These are phyloP conservation scores for Debaryomyces prosopidis DNA, from an alignment of 805 yeast genomes.

Conservation along the genomic window DNA sequence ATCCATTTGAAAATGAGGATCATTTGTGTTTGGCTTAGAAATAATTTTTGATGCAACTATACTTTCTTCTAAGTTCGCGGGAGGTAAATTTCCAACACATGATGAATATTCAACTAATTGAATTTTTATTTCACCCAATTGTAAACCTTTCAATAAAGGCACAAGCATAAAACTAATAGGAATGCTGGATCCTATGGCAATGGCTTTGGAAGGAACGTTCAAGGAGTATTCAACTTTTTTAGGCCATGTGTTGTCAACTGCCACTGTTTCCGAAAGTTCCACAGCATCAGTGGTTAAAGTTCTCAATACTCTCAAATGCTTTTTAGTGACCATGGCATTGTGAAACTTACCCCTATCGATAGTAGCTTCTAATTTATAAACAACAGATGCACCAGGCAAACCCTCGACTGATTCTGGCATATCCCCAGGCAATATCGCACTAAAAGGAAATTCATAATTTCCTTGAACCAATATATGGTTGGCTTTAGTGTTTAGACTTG, in stretches of 20 bases:
- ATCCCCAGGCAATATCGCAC: conserved; percentile 79
- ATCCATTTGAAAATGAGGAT: conserved; percentile 47
- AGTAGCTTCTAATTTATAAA: conserved; percentile 73
- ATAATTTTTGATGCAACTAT: conserved; percentile 50
- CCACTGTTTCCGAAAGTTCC: conserved; percentile 87
- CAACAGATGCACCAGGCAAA: conserved; percentile 71
- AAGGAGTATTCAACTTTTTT: conserved; percentile 86
- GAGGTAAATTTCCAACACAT: conserved; percentile 58
- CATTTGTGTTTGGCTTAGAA: conserved; percentile 43
- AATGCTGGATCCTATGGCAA: conserved; percentile 82
- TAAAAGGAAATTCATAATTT: conserved; percentile 88
- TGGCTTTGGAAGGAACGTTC: conserved; percentile 82
- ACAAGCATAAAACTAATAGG: conserved; percentile 70
- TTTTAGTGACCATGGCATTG: conserved; percentile 61
- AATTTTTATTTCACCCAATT: conserved; percentile 71
- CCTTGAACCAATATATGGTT: conserved; percentile 61
- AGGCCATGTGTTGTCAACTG: conserved; percentile 96
- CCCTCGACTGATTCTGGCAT: conserved; percentile 90
- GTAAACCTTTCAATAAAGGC: conserved; percentile 80
- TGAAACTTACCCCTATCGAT: conserved; percentile 83
- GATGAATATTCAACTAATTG: conserved; percentile 67
- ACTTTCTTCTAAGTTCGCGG: conserved; percentile 63
- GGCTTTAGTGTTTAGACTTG: conserved; percentile 15
- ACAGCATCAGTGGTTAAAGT: conserved; percentile 85
- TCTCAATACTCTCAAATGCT: conserved; percentile 77